Percentiles rank a stretch among this genome's conserved stretches.
phyloP scores from a whole-genome alignment of 345 rosid species.

The Bruguiera gymnorhiza region DNA sequence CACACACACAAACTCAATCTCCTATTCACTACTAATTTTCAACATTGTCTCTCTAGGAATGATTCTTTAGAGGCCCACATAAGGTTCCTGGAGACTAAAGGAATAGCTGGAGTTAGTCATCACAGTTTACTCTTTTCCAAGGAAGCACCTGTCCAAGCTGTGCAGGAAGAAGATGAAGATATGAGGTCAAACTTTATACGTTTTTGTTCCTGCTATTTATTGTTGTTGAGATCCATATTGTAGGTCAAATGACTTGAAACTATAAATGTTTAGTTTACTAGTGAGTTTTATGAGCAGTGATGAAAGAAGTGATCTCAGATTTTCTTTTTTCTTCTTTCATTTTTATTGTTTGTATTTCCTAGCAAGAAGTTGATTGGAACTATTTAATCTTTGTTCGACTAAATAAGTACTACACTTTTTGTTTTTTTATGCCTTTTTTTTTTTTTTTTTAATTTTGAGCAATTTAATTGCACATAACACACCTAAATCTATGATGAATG shows the following conservation, averaged over 20 bases:
- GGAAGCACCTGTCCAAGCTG: slow-evolving; percentile 61
- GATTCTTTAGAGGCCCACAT: slow-evolving; percentile 55
- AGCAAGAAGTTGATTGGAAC: no score
- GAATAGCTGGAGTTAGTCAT: slow-evolving; percentile 96
- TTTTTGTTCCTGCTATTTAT: not conserved
- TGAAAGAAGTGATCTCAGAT: no score
- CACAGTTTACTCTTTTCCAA: slow-evolving; percentile 94
- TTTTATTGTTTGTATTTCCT: no score
- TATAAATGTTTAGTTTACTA: no score
- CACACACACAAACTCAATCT: not conserved
- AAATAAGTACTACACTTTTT: not conserved
- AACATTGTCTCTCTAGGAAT: slow-evolving; percentile 45
- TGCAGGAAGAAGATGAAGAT: slow-evolving; percentile 55
- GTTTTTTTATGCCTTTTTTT: no score
- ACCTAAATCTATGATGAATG: not conserved
- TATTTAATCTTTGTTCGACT: not conserved
- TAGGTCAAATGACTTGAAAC: no score
- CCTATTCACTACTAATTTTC: not conserved
- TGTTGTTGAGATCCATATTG: no score
- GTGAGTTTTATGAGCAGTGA: no score
- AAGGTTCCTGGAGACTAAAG: slow-evolving; percentile 65
- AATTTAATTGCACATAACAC: not conserved
- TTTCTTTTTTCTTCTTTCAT: no score
- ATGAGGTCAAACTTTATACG: slow-evolving; percentile 41
- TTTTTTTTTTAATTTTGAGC: no score